These are phyloP conservation scores for Tuber magnatum DNA, from an alignment of 495 filamentous ascomycete species.

Conservation along the genomic window DNA sequence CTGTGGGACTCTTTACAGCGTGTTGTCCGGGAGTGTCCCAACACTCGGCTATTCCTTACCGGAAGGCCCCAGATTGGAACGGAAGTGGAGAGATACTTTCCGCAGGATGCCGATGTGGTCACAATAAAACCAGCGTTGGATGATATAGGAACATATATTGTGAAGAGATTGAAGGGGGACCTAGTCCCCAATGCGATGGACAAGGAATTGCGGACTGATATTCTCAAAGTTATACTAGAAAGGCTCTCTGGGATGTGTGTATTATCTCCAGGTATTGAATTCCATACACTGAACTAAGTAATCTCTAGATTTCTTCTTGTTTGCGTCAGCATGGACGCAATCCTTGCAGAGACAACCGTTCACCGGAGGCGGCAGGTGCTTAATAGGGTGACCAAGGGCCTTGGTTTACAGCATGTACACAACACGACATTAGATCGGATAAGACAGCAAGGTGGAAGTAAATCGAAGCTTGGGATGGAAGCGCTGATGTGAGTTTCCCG, in stretches of 20 bases:
- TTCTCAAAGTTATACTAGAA: neutral
- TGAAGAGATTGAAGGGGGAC: neutral
- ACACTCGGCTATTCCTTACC: neutral
- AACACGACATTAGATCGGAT: neutral
- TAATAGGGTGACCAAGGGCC: neutral
- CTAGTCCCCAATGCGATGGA: neutral
- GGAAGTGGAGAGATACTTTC: neutral
- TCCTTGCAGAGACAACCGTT: neutral
- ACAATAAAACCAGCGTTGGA: neutral
- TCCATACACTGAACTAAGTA: neutral
- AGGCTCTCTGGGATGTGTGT: neutral
- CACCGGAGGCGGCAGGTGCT: neutral
- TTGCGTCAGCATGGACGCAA: neutral
- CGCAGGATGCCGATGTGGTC: neutral
- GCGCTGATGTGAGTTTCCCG: neutral
- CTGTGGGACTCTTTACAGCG: neutral
- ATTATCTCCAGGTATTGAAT: neutral
- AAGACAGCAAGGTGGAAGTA: neutral
- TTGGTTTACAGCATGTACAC: neutral
- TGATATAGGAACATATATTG: neutral
- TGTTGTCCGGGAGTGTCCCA: neutral
- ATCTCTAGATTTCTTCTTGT: neutral
- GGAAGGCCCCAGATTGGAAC: neutral
- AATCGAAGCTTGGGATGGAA: neutral
- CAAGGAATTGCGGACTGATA: neutral